A percentile compares a stretch with the other conserved stretches of the same genome.
phyloP scores from a whole-genome alignment of 2,329 filamentous ascomycete genomes.

The Tolypocladium ovalisporum region DNA sequence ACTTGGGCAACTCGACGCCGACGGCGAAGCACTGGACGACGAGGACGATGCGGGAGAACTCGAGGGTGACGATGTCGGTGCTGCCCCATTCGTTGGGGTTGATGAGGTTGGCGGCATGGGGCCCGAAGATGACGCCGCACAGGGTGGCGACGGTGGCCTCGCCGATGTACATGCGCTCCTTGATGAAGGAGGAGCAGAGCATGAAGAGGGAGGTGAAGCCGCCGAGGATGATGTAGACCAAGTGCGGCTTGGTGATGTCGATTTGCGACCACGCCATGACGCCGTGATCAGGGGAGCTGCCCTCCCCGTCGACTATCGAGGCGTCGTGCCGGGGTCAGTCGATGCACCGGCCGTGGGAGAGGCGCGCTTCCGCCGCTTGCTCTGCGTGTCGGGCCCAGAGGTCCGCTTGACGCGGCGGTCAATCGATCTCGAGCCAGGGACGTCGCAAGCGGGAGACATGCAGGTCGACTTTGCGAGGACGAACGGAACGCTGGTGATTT shows the following conservation, averaged over 20 bases:
- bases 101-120: slow-evolving; percentile 72
- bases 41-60: slow-evolving; percentile 80
- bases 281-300: not conserved
- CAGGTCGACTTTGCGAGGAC: not conserved
- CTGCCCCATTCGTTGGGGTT: slow-evolving; percentile 69
- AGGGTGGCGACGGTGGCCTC: slow-evolving; percentile 91
- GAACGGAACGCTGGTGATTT: not conserved
- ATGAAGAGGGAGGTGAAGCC: slow-evolving; percentile 98
- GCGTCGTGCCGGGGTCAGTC: not conserved
- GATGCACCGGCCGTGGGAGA: not conserved
- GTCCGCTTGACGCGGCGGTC: slow-evolving; percentile 1
- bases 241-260: slow-evolving; percentile 82
- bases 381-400: not conserved
- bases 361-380: not conserved
- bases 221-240: slow-evolving; percentile 97
- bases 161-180: slow-evolving; percentile 96
- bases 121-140: slow-evolving; percentile 81
- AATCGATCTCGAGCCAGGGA: slow-evolving; percentile 6
- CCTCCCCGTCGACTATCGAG: not conserved
- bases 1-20: slow-evolving; percentile 79
- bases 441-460: not conserved
- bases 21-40: slow-evolving; percentile 91
- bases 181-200: slow-evolving; percentile 95
- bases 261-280: slow-evolving; percentile 70
- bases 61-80: slow-evolving; percentile 75